phyloP scores from a whole-genome alignment of 1,284 basidiomycete species.

The Ceratobasidium sp. region DNA sequence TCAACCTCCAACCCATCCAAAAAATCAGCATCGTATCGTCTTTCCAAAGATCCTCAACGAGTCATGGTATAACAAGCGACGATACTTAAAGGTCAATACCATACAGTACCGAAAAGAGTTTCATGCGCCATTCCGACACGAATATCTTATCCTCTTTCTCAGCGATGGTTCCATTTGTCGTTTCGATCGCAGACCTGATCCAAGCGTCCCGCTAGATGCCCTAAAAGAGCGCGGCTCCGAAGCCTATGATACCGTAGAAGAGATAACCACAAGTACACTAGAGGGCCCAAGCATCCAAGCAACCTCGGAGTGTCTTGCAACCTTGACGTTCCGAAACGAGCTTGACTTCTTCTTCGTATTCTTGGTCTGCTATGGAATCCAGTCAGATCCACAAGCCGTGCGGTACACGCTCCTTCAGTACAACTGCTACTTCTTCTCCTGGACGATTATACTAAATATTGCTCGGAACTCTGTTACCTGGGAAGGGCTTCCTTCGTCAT shows the following conservation, averaged over 20 bases:
- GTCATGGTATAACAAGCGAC: slow-evolving; percentile 1
- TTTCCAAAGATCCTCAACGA: slow-evolving; percentile 8
- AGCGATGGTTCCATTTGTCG: neutral
- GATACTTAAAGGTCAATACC: neutral
- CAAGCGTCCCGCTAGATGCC: neutral
- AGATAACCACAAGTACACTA: neutral
- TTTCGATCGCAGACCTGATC: neutral
- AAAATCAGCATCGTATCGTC: neutral
- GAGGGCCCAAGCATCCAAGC: too few relatives aligned
- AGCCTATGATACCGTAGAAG: slow-evolving; percentile 6
- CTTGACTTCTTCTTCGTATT: neutral
- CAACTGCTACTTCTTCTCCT: slow-evolving; percentile 32
- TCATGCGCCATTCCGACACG: slow-evolving; percentile 13
- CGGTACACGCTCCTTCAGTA: slow-evolving; percentile 7
- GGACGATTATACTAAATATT: slow-evolving; percentile 3
- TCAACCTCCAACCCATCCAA: neutral
- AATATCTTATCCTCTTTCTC: slow-evolving; percentile 10
- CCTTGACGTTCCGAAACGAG: neutral
- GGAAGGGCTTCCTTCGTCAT: neutral
- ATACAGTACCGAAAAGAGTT: slow-evolving; percentile 33
- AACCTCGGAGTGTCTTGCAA: neutral
- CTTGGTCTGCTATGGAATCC: neutral
- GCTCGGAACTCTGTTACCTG: neutral
- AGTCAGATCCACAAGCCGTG: neutral
- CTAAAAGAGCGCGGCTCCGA: neutral